Base-by-base conservation (phyloP, 306 rosid genomes). In the Glycine latifolia region DNA sequence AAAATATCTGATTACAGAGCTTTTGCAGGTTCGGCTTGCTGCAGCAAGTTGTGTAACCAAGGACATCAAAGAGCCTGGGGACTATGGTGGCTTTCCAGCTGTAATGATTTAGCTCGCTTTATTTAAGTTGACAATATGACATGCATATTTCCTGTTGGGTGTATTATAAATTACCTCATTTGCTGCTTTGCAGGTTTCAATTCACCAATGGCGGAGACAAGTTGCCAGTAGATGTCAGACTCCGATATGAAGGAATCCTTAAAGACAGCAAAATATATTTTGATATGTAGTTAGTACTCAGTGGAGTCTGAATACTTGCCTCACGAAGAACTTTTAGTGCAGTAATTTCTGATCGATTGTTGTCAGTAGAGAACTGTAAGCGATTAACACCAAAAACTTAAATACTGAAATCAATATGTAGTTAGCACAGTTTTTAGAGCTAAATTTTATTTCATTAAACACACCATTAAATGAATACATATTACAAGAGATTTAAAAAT, bases 81-180 rank as follows among this genome's bases (percentile, higher is more conserved):
- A 93, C 83, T 89, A 92, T 48, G 97, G 91, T 62, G 97, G 97
- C 86, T 93, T 93, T 84, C 94, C 93, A 17, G 91, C 92, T 87
- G 92, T 90, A 83, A 88, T 90, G 76, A 80, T 77, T 56, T 31
- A 74, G 13, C 61, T 67, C 53, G 6, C 31, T 39, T 44, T 48
- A 5, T 56, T 55, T 35, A 17, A 62, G 68, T 71, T 83, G 43
- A 44, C 37, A 52, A 61, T 60, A 61, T 68, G 44, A 35, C 67
- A 39, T 67, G 68, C 46, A 14, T 53, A 54, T 12, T 8, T 71
- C 44, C 43, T 74, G 63, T 54, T 6, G 3, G 14, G 31, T 48
- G 68, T 75, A 76, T 69, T 82, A 16, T 43, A 31, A 56, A 39
- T 67, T 12, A 71, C 26, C 44, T 79, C 12, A 43, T 20, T 77